Percentiles rank a stretch among this genome's conserved stretches.
phyloP scores from a whole-genome alignment of 148 eudicot species.

The Rhododendron molle region DNA sequence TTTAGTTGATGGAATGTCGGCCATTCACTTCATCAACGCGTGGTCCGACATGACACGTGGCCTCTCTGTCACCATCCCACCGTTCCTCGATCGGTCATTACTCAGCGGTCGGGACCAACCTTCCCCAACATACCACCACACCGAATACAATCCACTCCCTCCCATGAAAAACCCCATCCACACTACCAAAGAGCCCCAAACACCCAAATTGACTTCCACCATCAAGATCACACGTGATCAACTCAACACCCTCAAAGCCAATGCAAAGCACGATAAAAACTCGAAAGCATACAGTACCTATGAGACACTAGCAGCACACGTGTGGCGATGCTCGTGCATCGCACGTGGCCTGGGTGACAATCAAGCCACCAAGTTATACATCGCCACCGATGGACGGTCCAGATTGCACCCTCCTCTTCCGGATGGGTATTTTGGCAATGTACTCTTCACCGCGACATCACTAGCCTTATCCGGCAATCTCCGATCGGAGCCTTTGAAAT shows the following conservation, averaged over 20 bases:
- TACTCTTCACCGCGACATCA: neutral
- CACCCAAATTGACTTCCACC: neutral
- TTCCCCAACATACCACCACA: constrained; percentile 15
- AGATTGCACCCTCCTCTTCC: constrained; percentile 27
- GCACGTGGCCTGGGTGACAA: constrained; percentile 20
- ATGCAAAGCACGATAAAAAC: constrained; percentile 5
- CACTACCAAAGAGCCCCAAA: neutral
- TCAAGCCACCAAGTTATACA: constrained; percentile 22
- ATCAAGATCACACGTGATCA: constrained; percentile 18
- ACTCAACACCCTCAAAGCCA: constrained; percentile 21
- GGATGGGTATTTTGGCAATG: constrained; percentile 27
- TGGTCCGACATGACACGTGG: constrained; percentile 36
- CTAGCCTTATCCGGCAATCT: constrained; percentile 13
- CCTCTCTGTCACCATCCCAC: constrained; percentile 16
- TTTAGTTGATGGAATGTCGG: constrained; percentile 27
- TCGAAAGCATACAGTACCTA: constrained; percentile 16
- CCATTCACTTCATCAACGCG: constrained; percentile 28
- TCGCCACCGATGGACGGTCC: constrained; percentile 19
- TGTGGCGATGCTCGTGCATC: constrained; percentile 21
- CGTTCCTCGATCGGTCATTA: constrained; percentile 30
- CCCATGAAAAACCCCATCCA: constrained; percentile 6
- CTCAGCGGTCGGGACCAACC: constrained; percentile 25
- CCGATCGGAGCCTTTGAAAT: constrained; percentile 7
- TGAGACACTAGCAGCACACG: constrained; percentile 19
- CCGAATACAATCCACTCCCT: constrained; percentile 22